phyloP scores from a whole-genome alignment of 2,329 filamentous ascomycete genomes.

The Aspergillus puulaauensis region DNA sequence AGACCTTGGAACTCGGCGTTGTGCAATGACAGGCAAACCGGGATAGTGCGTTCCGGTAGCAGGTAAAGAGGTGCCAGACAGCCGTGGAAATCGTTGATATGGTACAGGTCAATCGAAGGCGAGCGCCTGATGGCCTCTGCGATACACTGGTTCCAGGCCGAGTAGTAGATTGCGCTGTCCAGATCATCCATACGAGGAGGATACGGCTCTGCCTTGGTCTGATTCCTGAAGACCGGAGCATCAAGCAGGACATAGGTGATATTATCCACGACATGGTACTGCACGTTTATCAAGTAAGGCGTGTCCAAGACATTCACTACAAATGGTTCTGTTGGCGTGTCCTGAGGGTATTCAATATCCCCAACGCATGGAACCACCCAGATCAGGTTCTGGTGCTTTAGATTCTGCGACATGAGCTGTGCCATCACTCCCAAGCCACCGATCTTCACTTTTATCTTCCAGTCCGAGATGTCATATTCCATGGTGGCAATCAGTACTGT shows the following conservation, averaged over 20 bases:
- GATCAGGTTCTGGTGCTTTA: slow-evolving; percentile 64
- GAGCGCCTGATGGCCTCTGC: slow-evolving; percentile 63
- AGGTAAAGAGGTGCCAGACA: slow-evolving; percentile 64
- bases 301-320: slow-evolving; percentile 61
- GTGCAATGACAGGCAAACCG: slow-evolving; percentile 64
- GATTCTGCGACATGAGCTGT: slow-evolving; percentile 65
- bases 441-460: slow-evolving; percentile 70
- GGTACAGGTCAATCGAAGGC: slow-evolving; percentile 59
- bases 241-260: slow-evolving; percentile 69
- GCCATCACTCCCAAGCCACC: slow-evolving; percentile 70
- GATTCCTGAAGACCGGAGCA: slow-evolving; percentile 64
- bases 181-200: slow-evolving; percentile 70
- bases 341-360: slow-evolving; percentile 63
- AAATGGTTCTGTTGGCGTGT: slow-evolving; percentile 61
- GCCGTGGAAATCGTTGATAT: slow-evolving; percentile 67
- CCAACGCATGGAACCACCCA: slow-evolving; percentile 64
- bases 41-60: slow-evolving; percentile 59
- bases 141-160: slow-evolving; percentile 70
- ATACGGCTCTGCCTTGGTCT: slow-evolving; percentile 63
- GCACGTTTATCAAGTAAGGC: slow-evolving; percentile 61
- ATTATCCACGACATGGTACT: slow-evolving; percentile 63
- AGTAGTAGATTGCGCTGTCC: slow-evolving; percentile 67
- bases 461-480: slow-evolving; percentile 72
- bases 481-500: slow-evolving; percentile 68
- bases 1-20: slow-evolving; percentile 70